Conservation (phyloP, 495 filamentous ascomycete genomes). For the Letharia columbiana region DNA sequence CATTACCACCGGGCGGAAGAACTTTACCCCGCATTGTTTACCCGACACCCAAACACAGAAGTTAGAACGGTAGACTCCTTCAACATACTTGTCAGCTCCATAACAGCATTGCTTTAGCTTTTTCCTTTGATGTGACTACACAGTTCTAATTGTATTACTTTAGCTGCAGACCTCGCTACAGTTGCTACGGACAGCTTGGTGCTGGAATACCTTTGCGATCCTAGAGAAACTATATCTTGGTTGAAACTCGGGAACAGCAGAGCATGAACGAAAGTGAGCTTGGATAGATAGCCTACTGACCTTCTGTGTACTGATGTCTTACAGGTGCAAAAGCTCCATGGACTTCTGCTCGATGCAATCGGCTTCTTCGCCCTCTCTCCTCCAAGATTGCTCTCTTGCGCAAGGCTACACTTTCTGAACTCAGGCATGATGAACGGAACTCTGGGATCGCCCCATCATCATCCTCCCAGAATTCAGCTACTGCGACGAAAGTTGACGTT, state of each 20-base stretch:
- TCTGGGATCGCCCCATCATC: slow-evolving; percentile 1
- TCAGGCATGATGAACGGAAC: background rate
- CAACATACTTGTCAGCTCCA: background rate
- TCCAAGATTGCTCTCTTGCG: slow-evolving; percentile 44
- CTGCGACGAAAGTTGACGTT: background rate
- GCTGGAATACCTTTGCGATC: background rate
- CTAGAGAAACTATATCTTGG: background rate
- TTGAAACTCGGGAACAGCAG: background rate
- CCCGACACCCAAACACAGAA: background rate
- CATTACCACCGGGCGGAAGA: background rate
- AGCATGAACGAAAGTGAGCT: background rate
- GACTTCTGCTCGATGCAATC: slow-evolving; percentile 49
- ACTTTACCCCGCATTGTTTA: slow-evolving; percentile 11
- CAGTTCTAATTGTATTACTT: slow-evolving; percentile 1
- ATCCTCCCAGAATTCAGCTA: background rate
- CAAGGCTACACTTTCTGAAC: slow-evolving; percentile 28
- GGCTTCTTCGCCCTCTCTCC: slow-evolving; percentile 46
- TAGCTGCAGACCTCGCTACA: background rate
- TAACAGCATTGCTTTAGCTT: slow-evolving; percentile 13
- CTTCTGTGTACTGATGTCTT: background rate
- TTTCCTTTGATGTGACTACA: slow-evolving; percentile 2
- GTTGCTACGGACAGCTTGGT: background rate
- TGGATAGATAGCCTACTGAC: background rate
- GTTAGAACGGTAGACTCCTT: background rate
- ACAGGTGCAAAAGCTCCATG: slow-evolving; percentile 30